Conservation (phyloP, 129 eudicot species). For the Kitagawia praeruptora region DNA sequence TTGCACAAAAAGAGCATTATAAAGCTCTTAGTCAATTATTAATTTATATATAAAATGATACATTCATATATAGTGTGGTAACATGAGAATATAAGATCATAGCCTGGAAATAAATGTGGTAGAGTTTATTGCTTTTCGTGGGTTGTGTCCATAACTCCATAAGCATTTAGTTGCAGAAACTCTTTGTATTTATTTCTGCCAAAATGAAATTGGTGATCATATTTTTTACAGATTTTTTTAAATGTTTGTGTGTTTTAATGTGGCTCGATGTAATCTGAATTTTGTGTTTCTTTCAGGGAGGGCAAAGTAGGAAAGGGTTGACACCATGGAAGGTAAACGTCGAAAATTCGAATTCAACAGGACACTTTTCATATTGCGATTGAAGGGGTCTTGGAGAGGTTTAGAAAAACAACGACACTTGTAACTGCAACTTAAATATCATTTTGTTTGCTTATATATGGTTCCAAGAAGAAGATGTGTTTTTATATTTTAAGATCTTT, state of each 20-base stretch:
- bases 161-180: neutral
- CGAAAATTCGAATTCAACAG: constrained; percentile 38
- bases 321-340: constrained; percentile 47
- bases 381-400: no score
- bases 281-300: constrained; percentile 41
- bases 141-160: neutral
- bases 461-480: no score
- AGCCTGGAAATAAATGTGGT: neutral
- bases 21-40: neutral
- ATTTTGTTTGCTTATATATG: no score
- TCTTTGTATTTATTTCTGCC: neutral
- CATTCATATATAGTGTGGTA: neutral
- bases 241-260: neutral
- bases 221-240: neutral
- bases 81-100: neutral
- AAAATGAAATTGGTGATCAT: neutral
- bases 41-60: no score
- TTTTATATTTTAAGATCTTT: no score
- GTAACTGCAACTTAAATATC: no score
- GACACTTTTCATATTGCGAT: no score
- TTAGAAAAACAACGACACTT: no score
- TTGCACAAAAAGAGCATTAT: neutral
- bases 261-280: neutral
- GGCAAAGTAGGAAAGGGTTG: constrained; percentile 50
- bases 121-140: neutral